These are phyloP conservation scores for Psilocybe cyanescens DNA, from an alignment of 768 basidiomycete genomes.

Conservation along the genomic window DNA sequence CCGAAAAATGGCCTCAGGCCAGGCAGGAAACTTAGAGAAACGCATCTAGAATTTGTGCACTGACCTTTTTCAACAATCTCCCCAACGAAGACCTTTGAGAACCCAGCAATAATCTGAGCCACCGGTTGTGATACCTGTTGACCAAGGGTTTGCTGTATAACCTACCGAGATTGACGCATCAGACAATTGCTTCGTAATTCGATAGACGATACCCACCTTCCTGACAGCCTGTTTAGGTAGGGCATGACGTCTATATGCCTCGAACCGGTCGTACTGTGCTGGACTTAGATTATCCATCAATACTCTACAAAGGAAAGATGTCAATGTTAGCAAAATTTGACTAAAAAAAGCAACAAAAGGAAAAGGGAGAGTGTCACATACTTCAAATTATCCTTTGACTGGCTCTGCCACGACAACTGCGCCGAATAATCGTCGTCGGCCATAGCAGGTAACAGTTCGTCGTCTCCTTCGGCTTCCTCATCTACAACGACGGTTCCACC, in stretches of 20 bases:
- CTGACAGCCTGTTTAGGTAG: conserved; percentile 83
- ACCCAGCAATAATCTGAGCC: conserved; percentile 88
- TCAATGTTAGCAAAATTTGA: background rate
- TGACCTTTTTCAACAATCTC: conserved; percentile 89
- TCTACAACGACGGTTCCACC: conserved; percentile 27
- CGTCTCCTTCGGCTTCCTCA: conserved; percentile 75
- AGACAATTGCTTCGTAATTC: background rate
- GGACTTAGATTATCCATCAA: conserved; percentile 88
- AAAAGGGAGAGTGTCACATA: conserved; percentile 28
- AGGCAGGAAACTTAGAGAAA: background rate
- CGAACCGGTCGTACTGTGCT: conserved; percentile 87
- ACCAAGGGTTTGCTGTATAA: conserved; percentile 80
- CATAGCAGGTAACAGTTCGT: conserved; percentile 82
- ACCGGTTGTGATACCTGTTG: conserved; percentile 88
- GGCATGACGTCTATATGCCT: conserved; percentile 84
- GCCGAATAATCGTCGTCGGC: conserved; percentile 89
- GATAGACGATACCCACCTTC: conserved; percentile 51
- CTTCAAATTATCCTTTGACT: conserved; percentile 89
- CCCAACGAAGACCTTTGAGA: conserved; percentile 91
- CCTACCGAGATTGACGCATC: conserved; percentile 42
- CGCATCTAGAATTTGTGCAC: conserved; percentile 12
- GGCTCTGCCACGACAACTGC: conserved; percentile 81
- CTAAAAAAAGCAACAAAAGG: background rate
- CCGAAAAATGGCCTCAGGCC: background rate
- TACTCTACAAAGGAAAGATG: conserved; percentile 50